Conservation (phyloP, 2,329 filamentous ascomycete genomes). For the Colletotrichum tamarilloi region DNA sequence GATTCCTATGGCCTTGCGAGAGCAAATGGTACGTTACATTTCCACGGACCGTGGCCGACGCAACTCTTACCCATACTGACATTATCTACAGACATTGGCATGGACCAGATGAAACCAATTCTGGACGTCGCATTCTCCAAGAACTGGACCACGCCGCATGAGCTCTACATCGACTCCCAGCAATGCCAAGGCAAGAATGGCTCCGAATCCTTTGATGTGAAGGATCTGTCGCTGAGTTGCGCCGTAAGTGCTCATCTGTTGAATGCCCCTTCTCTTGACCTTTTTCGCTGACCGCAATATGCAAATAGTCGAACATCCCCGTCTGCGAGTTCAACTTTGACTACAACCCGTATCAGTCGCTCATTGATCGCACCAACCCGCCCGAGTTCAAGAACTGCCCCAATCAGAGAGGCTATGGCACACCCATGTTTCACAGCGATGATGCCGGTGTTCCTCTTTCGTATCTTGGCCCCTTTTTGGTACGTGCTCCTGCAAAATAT, state of each 20-base stretch:
- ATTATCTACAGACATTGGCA: background rate
- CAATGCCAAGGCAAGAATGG: background rate
- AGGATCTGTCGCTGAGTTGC: background rate
- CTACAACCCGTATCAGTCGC: constrained; percentile 8
- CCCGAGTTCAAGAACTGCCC: constrained; percentile 18
- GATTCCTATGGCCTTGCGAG: constrained; percentile 18
- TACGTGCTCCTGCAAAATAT: background rate
- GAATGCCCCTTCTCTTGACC: background rate
- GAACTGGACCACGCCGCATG: constrained; percentile 21
- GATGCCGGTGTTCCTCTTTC: background rate
- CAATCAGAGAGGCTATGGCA: constrained; percentile 5
- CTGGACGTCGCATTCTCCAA: constrained; percentile 3
- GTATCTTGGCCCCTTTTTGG: constrained; percentile 20
- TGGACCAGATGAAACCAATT: constrained; percentile 8
- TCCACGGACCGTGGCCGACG: too few relatives aligned
- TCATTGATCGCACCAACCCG: background rate
- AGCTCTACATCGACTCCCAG: constrained; percentile 19
- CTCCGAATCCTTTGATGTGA: background rate
- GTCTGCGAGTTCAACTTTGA: constrained; percentile 28
- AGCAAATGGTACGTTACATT: background rate
- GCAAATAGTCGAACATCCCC: constrained; percentile 5
- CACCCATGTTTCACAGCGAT: background rate
- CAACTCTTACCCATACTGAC: background rate
- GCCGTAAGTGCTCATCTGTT: background rate
- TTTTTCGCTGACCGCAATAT: background rate